Percentiles rank a stretch among this genome's conserved stretches.
Evolutionary conservation across 176 grass and related monocot species (phyloP).

Genomic region (Ensete glaucum): DNA sequence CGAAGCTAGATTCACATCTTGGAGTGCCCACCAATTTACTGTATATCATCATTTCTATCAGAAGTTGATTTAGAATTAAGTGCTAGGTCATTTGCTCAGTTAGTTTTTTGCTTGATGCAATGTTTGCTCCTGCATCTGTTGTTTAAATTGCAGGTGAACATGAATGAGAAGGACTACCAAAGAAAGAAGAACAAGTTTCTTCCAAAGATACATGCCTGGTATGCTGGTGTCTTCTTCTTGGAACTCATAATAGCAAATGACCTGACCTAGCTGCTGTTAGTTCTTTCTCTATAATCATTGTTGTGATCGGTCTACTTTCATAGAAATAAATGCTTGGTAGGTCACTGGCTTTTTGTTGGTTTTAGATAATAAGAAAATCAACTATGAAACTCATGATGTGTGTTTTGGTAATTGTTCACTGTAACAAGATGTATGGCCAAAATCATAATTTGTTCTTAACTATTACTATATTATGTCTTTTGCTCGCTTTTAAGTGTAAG

Average conservation of each 20-base stretch:
- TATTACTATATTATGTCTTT: no score
- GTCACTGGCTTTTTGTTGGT: no score
- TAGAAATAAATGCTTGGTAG: no score
- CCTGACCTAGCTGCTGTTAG: not conserved
- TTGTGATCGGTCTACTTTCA: not conserved
- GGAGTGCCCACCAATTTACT: no score
- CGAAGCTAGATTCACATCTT: not conserved
- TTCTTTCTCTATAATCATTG: not conserved
- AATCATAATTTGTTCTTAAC: no score
- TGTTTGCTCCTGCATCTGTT: constrained; percentile 7
- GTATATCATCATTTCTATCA: no score
- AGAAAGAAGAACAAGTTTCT: constrained; percentile 99
- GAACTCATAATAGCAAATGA: not conserved
- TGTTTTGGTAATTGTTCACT: not conserved
- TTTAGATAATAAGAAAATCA: not conserved
- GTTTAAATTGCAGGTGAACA: constrained; percentile 78
- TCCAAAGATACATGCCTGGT: constrained; percentile 96
- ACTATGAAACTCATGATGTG: not conserved
- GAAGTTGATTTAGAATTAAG: not conserved
- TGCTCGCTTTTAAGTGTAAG: no score
- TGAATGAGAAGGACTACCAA: constrained; percentile 98
- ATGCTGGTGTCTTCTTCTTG: not conserved
- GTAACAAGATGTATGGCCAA: no score
- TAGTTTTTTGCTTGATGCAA: not conserved
- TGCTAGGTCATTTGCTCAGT: not conserved